These are phyloP conservation scores for Auriculariales sp. DNA, from an alignment of 768 basidiomycete species.

Conservation along the genomic window DNA sequence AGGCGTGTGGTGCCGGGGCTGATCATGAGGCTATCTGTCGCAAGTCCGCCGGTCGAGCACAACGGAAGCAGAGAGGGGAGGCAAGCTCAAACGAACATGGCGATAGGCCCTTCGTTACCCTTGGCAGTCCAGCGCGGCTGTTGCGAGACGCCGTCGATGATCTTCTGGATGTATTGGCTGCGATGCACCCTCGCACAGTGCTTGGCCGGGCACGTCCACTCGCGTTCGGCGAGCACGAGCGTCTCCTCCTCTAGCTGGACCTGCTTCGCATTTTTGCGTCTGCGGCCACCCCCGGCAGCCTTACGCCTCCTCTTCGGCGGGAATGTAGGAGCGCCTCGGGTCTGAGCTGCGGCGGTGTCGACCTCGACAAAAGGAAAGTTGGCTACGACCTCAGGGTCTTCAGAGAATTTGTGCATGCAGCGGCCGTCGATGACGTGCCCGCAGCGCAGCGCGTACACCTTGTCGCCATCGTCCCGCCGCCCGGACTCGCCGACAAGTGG, in stretches of 20 bases:
- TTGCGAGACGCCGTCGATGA: background rate
- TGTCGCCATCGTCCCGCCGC: background rate
- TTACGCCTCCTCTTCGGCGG: background rate
- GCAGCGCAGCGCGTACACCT: background rate
- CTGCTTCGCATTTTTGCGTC: background rate
- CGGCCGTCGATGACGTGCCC: background rate
- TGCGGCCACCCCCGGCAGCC: background rate
- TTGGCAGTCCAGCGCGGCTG: background rate
- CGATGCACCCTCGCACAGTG: background rate
- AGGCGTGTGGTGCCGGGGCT: too few relatives aligned
- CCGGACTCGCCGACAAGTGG: background rate
- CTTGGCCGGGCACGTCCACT: background rate
- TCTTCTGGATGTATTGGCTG: background rate
- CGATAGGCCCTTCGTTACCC: background rate
- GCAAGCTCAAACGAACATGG: background rate
- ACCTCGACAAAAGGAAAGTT: background rate
- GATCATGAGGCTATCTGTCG: too few relatives aligned
- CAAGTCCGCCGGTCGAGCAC: too few relatives aligned
- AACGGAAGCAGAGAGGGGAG: too few relatives aligned
- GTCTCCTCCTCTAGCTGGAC: background rate
- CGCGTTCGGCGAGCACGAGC: background rate
- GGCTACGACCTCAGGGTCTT: background rate
- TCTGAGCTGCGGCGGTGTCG: background rate
- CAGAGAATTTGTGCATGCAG: background rate
- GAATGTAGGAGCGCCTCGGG: background rate